Conservation (phyloP, 495 filamentous ascomycete species). For the Penicillium argentinense region DNA sequence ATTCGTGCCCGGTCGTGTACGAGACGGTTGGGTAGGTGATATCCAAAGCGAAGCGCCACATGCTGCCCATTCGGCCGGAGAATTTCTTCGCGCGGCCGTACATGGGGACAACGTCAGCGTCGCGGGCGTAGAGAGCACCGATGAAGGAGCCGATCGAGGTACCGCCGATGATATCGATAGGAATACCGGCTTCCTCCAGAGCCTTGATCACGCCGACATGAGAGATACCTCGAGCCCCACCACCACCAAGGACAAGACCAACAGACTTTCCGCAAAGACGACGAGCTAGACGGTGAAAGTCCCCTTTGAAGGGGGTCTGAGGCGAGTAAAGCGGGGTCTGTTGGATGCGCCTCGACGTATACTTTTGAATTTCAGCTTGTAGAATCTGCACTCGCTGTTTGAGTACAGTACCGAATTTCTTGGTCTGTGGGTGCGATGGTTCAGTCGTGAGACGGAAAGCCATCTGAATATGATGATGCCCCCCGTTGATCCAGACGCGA, state of each 20-base stretch:
- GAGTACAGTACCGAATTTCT: conserved; percentile 78
- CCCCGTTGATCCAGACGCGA: conserved; percentile 96
- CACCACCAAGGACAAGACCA: conserved; percentile 89
- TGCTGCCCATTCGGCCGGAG: conserved; percentile 91
- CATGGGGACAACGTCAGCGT: conserved; percentile 96
- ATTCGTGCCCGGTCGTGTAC: conserved; percentile 97
- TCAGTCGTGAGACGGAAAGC: conserved; percentile 75
- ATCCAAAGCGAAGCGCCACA: conserved; percentile 96
- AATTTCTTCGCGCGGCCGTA: conserved; percentile 97
- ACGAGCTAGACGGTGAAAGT: conserved; percentile 91
- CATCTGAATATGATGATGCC: conserved; percentile 98
- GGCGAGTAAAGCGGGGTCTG: conserved; percentile 88
- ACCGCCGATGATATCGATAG: conserved; percentile 92
- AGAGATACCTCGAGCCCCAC: conserved; percentile 85
- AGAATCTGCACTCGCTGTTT: conserved; percentile 93
- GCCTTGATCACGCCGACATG: conserved; percentile 94
- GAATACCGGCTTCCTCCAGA: conserved; percentile 93
- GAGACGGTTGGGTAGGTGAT: conserved; percentile 92
- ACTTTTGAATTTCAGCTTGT: conserved; percentile 97
- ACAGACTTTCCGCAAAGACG: conserved; percentile 92
- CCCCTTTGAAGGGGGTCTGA: conserved; percentile 90
- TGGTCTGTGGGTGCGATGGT: conserved; percentile 72
- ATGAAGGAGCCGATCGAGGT: conserved; percentile 99
- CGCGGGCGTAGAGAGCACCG: conserved; percentile 90
- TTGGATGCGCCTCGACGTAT: conserved; percentile 81